Conservation (phyloP, 1,284 basidiomycete species). For the Cryptococcus wingfieldii region DNA sequence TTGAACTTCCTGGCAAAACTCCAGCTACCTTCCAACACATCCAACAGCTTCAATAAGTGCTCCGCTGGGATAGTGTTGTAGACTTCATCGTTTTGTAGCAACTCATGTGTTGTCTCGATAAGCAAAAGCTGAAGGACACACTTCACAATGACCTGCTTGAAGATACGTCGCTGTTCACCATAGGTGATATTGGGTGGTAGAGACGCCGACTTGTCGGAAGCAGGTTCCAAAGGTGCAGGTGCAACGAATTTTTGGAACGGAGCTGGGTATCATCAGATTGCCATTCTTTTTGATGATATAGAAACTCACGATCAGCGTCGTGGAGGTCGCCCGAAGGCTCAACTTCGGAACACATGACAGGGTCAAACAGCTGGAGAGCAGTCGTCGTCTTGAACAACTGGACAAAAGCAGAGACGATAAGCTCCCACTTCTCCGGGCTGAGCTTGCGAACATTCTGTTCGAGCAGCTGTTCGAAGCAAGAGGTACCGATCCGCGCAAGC, state of each 20-base stretch:
- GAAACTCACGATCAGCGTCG: constrained; percentile 51
- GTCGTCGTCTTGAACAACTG: constrained; percentile 96
- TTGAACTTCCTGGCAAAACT: constrained; percentile 97
- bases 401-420: constrained; percentile 88
- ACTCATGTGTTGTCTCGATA: constrained; percentile 95
- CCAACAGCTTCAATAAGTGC: constrained; percentile 87
- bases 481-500: constrained; percentile 93
- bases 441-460: constrained; percentile 92
- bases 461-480: constrained; percentile 91
- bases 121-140: constrained; percentile 95
- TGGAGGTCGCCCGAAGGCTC: constrained; percentile 55
- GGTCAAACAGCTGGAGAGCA: constrained; percentile 94
- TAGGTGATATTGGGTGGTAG: constrained; percentile 36
- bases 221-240: constrained; percentile 41
- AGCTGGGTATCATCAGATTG: constrained; percentile 13
- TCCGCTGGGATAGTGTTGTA: constrained; percentile 92
- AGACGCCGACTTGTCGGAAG: constrained; percentile 23
- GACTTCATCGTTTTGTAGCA: constrained; percentile 85
- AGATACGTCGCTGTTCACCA: constrained; percentile 75
- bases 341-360: constrained; percentile 73
- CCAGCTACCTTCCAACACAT: constrained; percentile 92
- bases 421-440: constrained; percentile 80
- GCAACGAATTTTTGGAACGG: constrained; percentile 48
- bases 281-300: background rate
- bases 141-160: constrained; percentile 99